Conservation (phyloP, 139 green algal species). For the Axilococcus clingmanii region DNA sequence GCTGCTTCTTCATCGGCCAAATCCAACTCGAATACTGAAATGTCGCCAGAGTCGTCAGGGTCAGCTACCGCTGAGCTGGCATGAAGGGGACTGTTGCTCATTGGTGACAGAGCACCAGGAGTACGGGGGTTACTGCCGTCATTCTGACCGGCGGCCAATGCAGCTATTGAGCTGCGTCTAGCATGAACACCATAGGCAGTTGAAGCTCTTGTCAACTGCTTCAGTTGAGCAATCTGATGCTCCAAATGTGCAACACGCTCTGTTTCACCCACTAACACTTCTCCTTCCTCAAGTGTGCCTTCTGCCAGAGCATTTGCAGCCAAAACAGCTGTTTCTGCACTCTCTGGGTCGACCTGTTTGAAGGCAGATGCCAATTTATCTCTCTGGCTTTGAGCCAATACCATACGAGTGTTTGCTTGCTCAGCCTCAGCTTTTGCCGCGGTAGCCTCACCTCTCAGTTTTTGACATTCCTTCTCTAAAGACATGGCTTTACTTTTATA, state of each 20-base stretch:
- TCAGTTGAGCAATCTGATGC: neutral
- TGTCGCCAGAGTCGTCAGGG: too few relatives aligned
- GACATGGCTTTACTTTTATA: too few relatives aligned
- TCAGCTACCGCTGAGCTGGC: constrained; percentile 2
- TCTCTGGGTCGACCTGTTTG: too few relatives aligned
- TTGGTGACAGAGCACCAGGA: neutral
- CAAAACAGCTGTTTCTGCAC: neutral
- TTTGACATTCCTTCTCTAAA: neutral
- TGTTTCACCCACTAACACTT: neutral
- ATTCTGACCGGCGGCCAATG: too few relatives aligned
- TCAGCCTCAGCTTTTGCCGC: neutral
- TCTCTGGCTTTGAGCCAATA: constrained; percentile 1
- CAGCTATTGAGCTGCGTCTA: too few relatives aligned
- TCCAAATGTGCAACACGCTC: constrained; percentile 3
- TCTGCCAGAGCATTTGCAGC: neutral
- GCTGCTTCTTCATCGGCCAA: constrained; percentile 33
- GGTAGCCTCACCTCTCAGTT: neutral
- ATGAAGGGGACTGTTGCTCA: too few relatives aligned
- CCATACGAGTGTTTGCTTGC: neutral
- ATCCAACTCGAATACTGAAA: too few relatives aligned
- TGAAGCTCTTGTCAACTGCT: too few relatives aligned
- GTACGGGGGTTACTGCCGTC: neutral
- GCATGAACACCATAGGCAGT: too few relatives aligned
- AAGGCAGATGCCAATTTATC: constrained; percentile 6
- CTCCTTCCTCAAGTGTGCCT: neutral